These are phyloP conservation scores for Sporothrix pseudoabietina DNA, from an alignment of 2,329 filamentous ascomycete species.

Conservation along the genomic window DNA sequence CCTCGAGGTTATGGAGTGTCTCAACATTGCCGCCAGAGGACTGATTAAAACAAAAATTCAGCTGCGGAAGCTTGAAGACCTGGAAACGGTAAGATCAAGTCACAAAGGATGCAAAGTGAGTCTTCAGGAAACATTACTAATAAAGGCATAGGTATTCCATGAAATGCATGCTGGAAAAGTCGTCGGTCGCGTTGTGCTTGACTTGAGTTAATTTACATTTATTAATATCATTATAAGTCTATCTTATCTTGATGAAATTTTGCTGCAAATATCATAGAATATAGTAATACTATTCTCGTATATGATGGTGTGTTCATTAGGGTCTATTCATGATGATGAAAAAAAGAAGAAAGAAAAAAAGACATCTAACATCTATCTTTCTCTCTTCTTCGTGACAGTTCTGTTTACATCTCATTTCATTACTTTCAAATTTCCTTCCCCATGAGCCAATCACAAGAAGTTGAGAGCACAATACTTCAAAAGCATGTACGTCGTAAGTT, in stretches of 20 bases:
- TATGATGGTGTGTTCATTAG: too few species aligned
- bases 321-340: too few species aligned
- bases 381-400: too few species aligned
- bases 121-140: not conserved
- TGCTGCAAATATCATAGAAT: too few species aligned
- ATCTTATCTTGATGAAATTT: too few species aligned
- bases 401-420: too few species aligned
- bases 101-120: not conserved
- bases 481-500: too few species aligned
- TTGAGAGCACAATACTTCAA: not conserved
- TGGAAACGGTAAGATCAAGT: not conserved
- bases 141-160: not conserved
- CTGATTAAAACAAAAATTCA: not conserved
- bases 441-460: not conserved
- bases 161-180: not conserved
- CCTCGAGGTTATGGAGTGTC: not conserved
- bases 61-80: not conserved
- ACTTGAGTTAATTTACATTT: not conserved
- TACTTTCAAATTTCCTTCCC: too few species aligned
- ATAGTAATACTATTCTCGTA: too few species aligned
- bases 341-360: too few species aligned
- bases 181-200: not conserved
- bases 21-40: slow-evolving; percentile 2
- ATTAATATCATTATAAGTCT: not conserved
- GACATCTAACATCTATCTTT: too few species aligned